Evolutionary conservation across 2,329 filamentous ascomycete species (phyloP).

Genomic region (Aspergillus sp.): DNA sequence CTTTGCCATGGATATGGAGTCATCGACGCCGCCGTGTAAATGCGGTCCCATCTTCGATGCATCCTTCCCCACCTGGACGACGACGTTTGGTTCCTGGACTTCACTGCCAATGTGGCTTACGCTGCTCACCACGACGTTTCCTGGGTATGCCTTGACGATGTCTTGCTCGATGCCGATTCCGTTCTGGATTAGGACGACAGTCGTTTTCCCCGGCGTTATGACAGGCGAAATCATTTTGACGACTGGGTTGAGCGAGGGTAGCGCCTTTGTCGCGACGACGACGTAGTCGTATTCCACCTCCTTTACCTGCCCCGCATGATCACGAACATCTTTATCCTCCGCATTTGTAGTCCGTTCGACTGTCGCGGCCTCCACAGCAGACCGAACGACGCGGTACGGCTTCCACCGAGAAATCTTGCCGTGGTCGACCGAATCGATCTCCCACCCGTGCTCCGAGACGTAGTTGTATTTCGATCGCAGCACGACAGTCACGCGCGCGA

Average conservation of each 20-base stretch:
- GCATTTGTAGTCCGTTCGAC: neutral
- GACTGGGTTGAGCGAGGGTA: neutral
- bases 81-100: neutral
- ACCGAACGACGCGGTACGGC: neutral
- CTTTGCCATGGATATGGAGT: neutral
- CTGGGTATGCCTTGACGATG: neutral
- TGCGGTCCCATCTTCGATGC: slow-evolving; percentile 1
- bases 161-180: neutral
- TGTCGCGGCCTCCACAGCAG: neutral
- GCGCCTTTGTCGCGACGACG: neutral
- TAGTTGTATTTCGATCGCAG: neutral
- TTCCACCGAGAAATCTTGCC: neutral
- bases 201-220: neutral
- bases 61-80: neutral
- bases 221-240: neutral
- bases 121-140: neutral
- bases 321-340: neutral
- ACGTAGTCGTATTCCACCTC: slow-evolving; percentile 1
- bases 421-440: neutral
- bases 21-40: neutral
- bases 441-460: neutral
- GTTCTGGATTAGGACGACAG: neutral
- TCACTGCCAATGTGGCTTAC: neutral
- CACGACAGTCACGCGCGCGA: neutral
- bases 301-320: neutral